Percentiles rank a stretch among this genome's conserved stretches.
phyloP scores from a whole-genome alignment of 108 stramenopile species.

The Cyclotella sp. region DNA sequence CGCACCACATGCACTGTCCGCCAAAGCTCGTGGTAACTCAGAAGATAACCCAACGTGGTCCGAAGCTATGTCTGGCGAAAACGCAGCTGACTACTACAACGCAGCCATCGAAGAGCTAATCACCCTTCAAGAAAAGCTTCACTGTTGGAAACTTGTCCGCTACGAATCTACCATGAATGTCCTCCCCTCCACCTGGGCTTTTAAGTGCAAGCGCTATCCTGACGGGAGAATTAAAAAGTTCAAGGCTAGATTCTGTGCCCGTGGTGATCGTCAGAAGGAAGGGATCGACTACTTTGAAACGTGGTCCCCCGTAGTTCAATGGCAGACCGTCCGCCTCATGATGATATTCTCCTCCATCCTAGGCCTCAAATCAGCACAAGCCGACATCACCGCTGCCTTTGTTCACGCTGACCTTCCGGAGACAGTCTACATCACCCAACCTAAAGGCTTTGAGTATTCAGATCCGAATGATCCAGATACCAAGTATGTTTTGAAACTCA shows the following conservation, averaged over 20 bases:
- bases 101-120: constrained; percentile 16
- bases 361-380: too few relatives aligned
- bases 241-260: too few relatives aligned
- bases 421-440: constrained; percentile 47
- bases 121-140: too few relatives aligned
- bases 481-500: constrained; percentile 22
- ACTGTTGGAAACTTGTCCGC: constrained; percentile 1
- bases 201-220: too few relatives aligned
- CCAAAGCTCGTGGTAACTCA: neutral
- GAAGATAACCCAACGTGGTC: neutral
- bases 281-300: too few relatives aligned
- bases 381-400: too few relatives aligned
- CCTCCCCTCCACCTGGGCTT: too few relatives aligned
- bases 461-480: constrained; percentile 1
- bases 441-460: constrained; percentile 35
- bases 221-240: too few relatives aligned
- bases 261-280: constrained; percentile 47
- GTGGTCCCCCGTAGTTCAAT: too few relatives aligned
- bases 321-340: constrained; percentile 47
- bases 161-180: constrained; percentile 50
- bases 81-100: constrained; percentile 2
- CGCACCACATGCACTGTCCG: neutral
- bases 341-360: constrained; percentile 41
- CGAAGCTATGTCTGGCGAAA: too few relatives aligned
- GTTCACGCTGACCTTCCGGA: constrained; percentile 45